Conservation (phyloP, 306 rosid genomes). For the Macrotyloma uniflorum region DNA sequence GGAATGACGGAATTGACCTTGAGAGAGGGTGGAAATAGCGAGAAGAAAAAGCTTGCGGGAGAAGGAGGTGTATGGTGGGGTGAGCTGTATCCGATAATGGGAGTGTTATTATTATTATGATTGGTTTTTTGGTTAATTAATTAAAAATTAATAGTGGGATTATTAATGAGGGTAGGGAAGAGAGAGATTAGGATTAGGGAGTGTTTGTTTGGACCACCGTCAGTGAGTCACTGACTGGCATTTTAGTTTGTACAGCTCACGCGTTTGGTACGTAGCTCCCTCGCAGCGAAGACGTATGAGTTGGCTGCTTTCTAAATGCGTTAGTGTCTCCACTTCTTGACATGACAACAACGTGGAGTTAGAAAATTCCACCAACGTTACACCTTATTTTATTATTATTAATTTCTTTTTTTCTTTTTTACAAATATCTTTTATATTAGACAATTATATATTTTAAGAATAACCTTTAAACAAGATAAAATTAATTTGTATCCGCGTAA, state of each 20-base stretch:
- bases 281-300: conserved; percentile 36
- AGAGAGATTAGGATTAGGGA: conserved; percentile 22
- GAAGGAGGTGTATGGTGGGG: conserved; percentile 51
- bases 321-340: conserved; percentile 27
- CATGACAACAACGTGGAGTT: conserved; percentile 32
- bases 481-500: too few relatives aligned
- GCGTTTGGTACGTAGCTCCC: conserved; percentile 38
- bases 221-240: conserved; percentile 33
- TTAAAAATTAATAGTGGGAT: not conserved
- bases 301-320: conserved; percentile 43
- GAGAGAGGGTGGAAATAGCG: not conserved
- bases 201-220: conserved; percentile 83
- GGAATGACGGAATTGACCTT: conserved; percentile 32
- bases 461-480: too few relatives aligned
- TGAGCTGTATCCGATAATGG: conserved; percentile 68
- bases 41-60: conserved; percentile 44
- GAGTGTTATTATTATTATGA: not conserved
- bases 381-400: not conserved
- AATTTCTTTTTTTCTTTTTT: not conserved
- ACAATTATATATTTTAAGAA: too few relatives aligned
- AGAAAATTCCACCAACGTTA: not conserved
- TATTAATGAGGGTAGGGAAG: not conserved
- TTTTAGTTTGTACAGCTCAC: conserved; percentile 61
- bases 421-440: too few relatives aligned
- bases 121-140: not conserved